These are phyloP conservation scores for Lichtheimia hyalospora DNA, from an alignment of 371 early-diverging fungal species.

Conservation along the genomic window DNA sequence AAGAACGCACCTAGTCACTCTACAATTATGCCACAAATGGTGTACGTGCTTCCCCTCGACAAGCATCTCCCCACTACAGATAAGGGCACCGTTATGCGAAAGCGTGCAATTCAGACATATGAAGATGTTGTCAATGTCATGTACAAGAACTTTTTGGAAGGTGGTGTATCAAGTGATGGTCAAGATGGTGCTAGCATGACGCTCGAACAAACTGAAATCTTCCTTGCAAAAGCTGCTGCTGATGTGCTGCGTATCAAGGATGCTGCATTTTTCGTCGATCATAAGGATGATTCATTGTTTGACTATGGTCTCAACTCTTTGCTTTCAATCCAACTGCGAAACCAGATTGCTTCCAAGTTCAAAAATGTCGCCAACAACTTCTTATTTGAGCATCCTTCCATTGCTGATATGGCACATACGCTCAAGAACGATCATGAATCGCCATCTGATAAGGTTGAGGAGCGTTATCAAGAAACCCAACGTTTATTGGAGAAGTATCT, in stretches of 20 bases:
- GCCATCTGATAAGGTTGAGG: neutral
- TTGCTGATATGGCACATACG: constrained; percentile 11
- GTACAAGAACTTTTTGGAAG: constrained; percentile 24
- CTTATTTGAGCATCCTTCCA: constrained; percentile 30
- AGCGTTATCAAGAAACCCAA: constrained; percentile 13
- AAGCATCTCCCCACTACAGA: constrained; percentile 24
- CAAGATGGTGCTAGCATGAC: neutral
- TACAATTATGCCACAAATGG: constrained; percentile 34
- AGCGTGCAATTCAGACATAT: constrained; percentile 16
- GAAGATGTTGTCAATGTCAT: constrained; percentile 24
- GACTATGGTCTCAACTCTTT: constrained; percentile 20
- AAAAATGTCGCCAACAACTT: constrained; percentile 32
- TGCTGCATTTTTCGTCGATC: no score
- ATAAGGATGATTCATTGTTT: constrained; percentile 9
- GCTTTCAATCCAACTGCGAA: constrained; percentile 11
- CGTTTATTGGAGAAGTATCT: constrained; percentile 11
- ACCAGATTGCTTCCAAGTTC: constrained; percentile 16
- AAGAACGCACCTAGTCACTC: constrained; percentile 29
- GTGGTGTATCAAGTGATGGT: neutral
- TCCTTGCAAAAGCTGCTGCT: constrained; percentile 6
- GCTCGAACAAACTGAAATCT: neutral
- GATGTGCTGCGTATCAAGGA: neutral
- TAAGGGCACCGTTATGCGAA: constrained; percentile 30
- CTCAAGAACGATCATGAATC: neutral
- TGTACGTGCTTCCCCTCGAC: constrained; percentile 33